These are phyloP conservation scores for Colletotrichum salicis DNA, from an alignment of 2,329 filamentous ascomycete species.

Conservation along the genomic window DNA sequence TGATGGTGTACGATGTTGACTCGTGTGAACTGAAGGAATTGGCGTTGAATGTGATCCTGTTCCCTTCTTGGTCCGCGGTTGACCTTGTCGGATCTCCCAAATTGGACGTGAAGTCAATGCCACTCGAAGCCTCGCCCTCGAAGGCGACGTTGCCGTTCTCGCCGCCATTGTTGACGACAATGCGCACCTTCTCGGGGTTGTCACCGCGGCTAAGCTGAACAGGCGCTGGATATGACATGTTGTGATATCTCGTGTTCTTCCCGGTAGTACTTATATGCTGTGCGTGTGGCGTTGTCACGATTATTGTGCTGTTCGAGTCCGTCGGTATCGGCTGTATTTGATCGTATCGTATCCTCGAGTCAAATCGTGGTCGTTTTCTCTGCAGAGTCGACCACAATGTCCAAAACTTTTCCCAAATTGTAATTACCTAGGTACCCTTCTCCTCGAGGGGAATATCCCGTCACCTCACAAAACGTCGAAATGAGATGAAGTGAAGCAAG, in stretches of 20 bases:
- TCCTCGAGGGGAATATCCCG: neutral
- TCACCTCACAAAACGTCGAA: neutral
- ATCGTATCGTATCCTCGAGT: neutral
- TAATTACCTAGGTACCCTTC: neutral
- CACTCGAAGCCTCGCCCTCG: neutral
- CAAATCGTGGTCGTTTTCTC: neutral
- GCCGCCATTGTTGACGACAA: neutral
- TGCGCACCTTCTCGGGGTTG: neutral
- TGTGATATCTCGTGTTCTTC: neutral
- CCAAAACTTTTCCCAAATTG: neutral
- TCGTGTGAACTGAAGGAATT: neutral
- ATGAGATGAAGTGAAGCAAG: neutral
- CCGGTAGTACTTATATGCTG: neutral
- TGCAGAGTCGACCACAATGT: neutral
- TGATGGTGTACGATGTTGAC: neutral
- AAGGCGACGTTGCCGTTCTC: neutral
- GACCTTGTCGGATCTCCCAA: neutral
- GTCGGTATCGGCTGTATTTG: neutral
- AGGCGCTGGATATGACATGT: neutral
- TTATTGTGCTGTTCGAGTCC: neutral
- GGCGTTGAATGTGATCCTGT: neutral
- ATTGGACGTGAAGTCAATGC: neutral
- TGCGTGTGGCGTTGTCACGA: neutral
- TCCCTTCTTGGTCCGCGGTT: neutral
- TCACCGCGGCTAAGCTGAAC: neutral